A percentile compares a stretch with the other conserved stretches of the same genome.
Evolutionary conservation across 192 early-diverging fungal species (phyloP).

Genomic region (Coemansia sp.): DNA sequence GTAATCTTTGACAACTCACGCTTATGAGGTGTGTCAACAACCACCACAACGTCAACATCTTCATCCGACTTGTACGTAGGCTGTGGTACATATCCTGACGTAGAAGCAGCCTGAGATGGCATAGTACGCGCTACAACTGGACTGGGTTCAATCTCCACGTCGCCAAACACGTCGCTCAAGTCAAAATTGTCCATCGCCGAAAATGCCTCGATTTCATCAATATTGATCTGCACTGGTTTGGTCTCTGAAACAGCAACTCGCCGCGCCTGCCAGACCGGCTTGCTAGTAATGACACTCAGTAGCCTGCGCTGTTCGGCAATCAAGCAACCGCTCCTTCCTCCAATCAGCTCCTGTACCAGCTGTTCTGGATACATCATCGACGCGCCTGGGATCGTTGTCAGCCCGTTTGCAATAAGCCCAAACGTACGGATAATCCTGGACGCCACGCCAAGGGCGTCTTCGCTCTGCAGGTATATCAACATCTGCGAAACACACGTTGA

Average conservation of each 20-base stretch:
- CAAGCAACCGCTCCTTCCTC: slow-evolving; percentile 13
- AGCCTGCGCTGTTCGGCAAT: slow-evolving; percentile 13
- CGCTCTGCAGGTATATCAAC: slow-evolving; percentile 30
- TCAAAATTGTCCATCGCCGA: slow-evolving; percentile 28
- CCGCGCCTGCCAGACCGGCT: slow-evolving; percentile 28
- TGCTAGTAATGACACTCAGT: slow-evolving; percentile 17
- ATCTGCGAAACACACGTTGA: slow-evolving; percentile 46
- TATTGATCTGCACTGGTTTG: slow-evolving; percentile 37
- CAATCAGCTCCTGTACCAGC: slow-evolving; percentile 23
- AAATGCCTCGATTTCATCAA: slow-evolving; percentile 38
- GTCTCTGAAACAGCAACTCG: slow-evolving; percentile 18
- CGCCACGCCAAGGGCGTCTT: slow-evolving; percentile 23
- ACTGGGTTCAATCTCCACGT: not conserved
- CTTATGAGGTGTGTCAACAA: not conserved
- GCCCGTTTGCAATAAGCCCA: slow-evolving; percentile 37
- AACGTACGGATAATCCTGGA: slow-evolving; percentile 30
- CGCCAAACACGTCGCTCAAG: slow-evolving; percentile 25
- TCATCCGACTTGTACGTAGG: not conserved
- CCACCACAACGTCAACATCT: not conserved
- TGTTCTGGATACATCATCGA: slow-evolving; percentile 40
- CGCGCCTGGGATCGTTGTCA: slow-evolving; percentile 28
- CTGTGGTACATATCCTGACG: not conserved
- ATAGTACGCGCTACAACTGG: not conserved
- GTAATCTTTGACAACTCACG: not conserved
- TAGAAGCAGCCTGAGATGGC: not conserved